A percentile compares a stretch with the other conserved stretches of the same genome.
phyloP scores from a whole-genome alignment of 1,139 yeast species.

The Maudiozyma humilis region DNA sequence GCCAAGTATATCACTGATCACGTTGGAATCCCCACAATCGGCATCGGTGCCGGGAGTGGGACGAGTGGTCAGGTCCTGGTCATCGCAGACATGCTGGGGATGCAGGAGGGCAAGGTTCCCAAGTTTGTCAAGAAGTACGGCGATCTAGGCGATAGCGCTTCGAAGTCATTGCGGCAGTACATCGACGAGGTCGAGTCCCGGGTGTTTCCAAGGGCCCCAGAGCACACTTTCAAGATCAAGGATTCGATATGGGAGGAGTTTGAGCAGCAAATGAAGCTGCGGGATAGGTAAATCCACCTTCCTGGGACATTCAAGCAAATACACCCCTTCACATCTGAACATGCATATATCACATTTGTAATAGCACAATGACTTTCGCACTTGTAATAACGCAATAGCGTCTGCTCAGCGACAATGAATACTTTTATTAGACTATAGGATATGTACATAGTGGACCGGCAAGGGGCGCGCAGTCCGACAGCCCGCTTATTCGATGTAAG shows the following conservation, averaged over 20 bases:
- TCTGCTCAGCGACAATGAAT: too few relatives aligned
- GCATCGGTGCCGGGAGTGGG: slow-evolving; percentile 86
- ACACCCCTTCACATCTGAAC: too few relatives aligned
- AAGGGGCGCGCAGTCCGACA: background rate
- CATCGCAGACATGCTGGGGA: slow-evolving; percentile 74
- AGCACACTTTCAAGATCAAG: slow-evolving; percentile 66
- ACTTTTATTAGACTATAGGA: background rate
- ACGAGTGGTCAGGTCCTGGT: slow-evolving; percentile 90
- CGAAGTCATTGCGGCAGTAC: slow-evolving; percentile 47
- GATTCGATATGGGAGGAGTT: slow-evolving; percentile 54
- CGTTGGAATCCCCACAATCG: slow-evolving; percentile 72
- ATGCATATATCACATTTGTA: too few relatives aligned
- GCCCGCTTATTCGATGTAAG: background rate
- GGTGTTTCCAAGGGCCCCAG: slow-evolving; percentile 51
- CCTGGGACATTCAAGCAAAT: too few relatives aligned
- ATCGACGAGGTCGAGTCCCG: slow-evolving; percentile 47
- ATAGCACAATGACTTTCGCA: too few relatives aligned
- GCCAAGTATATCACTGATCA: slow-evolving; percentile 55
- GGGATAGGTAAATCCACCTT: too few relatives aligned
- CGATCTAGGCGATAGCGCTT: slow-evolving; percentile 43
- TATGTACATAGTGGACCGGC: background rate
- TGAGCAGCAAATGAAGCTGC: background rate
- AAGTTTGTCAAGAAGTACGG: slow-evolving; percentile 72
- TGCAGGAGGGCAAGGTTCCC: slow-evolving; percentile 52
- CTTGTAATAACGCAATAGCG: too few relatives aligned